phyloP scores from a whole-genome alignment of 495 filamentous ascomycete genomes.

The Penicillium egyptiacum region DNA sequence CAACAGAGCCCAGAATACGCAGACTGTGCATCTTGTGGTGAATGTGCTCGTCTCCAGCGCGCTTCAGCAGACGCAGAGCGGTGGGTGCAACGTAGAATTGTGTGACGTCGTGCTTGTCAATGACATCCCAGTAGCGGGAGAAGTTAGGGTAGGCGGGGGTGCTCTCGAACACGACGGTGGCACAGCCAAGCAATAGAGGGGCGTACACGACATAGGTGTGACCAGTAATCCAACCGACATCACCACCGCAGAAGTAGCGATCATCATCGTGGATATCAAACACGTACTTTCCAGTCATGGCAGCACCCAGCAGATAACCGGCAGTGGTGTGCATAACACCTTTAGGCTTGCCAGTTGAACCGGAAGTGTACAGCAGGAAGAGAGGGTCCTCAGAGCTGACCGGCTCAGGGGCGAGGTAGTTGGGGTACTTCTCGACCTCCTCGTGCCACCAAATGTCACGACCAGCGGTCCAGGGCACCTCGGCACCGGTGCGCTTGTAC shows the following conservation, averaged over 20 bases:
- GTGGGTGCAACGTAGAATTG: slow-evolving; percentile 99
- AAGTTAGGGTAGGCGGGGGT: slow-evolving; percentile 97
- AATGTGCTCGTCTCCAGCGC: slow-evolving; percentile 89
- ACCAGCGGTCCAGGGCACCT: slow-evolving; percentile 85
- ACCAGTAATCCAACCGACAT: slow-evolving; percentile 99
- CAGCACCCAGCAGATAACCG: slow-evolving; percentile 90
- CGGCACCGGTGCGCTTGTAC: slow-evolving; percentile 92
- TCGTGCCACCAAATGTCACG: slow-evolving; percentile 98
- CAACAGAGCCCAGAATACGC: slow-evolving; percentile 91
- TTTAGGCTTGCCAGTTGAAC: slow-evolving; percentile 97
- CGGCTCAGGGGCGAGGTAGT: slow-evolving; percentile 81
- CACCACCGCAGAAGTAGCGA: slow-evolving; percentile 94
- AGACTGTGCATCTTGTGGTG: slow-evolving; percentile 86
- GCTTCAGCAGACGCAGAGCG: slow-evolving; percentile 88
- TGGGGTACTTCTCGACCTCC: slow-evolving; percentile 92
- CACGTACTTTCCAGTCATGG: slow-evolving; percentile 94
- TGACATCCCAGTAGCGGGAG: slow-evolving; percentile 98
- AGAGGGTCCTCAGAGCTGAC: slow-evolving; percentile 94
- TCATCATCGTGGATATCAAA: slow-evolving; percentile 97
- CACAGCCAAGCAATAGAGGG: slow-evolving; percentile 85
- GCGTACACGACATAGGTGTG: slow-evolving; percentile 99
- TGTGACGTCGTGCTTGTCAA: slow-evolving; percentile 90
- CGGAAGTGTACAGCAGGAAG: slow-evolving; percentile 97
- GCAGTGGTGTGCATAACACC: slow-evolving; percentile 98
- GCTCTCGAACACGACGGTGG: slow-evolving; percentile 98